Evolutionary conservation across 1,284 basidiomycete species (phyloP).

Genomic region (Somion occarium): DNA sequence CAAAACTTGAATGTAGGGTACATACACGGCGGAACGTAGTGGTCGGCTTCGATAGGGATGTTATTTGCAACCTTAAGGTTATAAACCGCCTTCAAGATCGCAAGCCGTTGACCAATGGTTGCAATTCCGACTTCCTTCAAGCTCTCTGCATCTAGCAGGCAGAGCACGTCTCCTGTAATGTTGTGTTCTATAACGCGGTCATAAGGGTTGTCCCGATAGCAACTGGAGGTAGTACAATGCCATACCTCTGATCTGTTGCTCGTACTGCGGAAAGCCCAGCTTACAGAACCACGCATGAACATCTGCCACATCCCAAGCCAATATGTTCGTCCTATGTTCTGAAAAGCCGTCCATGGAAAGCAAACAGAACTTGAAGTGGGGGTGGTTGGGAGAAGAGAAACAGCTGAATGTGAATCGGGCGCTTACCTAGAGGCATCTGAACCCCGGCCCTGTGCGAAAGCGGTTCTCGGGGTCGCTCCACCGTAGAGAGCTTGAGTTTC

Average conservation of each 20-base stretch:
- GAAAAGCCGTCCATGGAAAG: constrained; percentile 31
- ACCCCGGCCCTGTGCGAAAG: background rate
- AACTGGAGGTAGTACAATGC: constrained; percentile 12
- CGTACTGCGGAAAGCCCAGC: constrained; percentile 80
- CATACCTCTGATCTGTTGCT: constrained; percentile 62
- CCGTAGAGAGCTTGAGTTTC: no score
- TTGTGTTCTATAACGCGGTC: constrained; percentile 63
- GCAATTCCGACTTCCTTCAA: constrained; percentile 83
- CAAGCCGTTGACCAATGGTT: constrained; percentile 82
- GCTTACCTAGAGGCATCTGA: no score
- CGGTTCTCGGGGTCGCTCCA: background rate
- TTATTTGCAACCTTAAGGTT: constrained; percentile 80
- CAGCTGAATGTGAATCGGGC: background rate
- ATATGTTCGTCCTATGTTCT: constrained; percentile 42
- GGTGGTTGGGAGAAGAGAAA: constrained; percentile 4
- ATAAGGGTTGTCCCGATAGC: constrained; percentile 7
- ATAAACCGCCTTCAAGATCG: constrained; percentile 88
- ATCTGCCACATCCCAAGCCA: constrained; percentile 80
- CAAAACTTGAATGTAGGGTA: constrained; percentile 12
- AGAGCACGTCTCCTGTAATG: constrained; percentile 85
- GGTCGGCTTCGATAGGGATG: constrained; percentile 78
- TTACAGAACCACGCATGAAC: constrained; percentile 73
- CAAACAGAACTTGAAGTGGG: background rate
- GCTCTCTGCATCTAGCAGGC: constrained; percentile 74
- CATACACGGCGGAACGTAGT: constrained; percentile 90